Evolutionary conservation across 345 rosid genomes (phyloP), one percentile per base, ranked within the genome.

Genomic region (Raphanus sativus): DNA sequence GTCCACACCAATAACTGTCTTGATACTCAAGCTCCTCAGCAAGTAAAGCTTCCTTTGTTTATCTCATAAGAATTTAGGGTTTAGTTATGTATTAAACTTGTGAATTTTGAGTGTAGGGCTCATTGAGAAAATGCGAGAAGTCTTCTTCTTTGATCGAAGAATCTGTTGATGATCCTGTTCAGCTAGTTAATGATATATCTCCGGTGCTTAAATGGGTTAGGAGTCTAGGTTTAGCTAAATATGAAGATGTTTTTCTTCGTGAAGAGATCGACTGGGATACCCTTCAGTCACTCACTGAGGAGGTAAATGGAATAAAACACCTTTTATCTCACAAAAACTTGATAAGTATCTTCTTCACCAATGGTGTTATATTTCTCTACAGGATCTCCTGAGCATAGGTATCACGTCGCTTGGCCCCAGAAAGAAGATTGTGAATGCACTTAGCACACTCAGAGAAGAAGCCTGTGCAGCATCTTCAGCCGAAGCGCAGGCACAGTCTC

Each of bases 241-340:
- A 89, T 30, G 94, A 86, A 80, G 87, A 85, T 42, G 83, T 74
- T 73, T 94, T 94, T 82, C 78, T 82, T 5, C 83, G 85, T 12
- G 98, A 94, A 86, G 98, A 94, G 85, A 87, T 94, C 33, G 96
- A 91, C 61, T 91, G 96, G 98, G 93, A 94, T 72, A 85, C 90
- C 13, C 84, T 94, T 67, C 84, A 78, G 61, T 87, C 97, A 86
- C 81, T 94, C 74, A 87, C 93, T 1, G 97, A 90, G 81, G 98
- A 91, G 97, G 97, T 94, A 78, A 65, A 65, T 73, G 25, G 40
- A 58, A 55, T 28, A 12, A 7, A 33, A 33, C 5, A 33, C 36
- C n/a, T 6, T 60, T 30, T 3, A 2, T 65, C 10, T 6, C 29
- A 36, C 50, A 0, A 1, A 9, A 17, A 8, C 25, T 75, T 60